Conservation (phyloP, 257 asterid species). For the Solanum pinnatisectum region DNA sequence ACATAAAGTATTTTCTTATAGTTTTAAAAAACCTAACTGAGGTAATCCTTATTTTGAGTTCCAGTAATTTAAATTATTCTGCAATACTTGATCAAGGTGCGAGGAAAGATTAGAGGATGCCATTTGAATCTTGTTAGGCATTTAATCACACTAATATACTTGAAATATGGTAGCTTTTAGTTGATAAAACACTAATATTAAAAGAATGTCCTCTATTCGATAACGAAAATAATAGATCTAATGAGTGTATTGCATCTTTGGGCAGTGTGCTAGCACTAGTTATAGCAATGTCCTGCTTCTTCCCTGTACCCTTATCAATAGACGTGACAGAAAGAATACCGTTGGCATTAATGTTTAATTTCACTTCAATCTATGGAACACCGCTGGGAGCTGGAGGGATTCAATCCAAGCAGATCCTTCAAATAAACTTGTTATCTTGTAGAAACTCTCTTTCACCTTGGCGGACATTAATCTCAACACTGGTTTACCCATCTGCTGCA, state of each 20-base stretch:
- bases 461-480: conserved; percentile 65
- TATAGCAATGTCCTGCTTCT: conserved; percentile 70
- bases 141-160: background rate
- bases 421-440: conserved; percentile 65
- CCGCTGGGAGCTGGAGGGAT: conserved; percentile 87
- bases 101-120: background rate
- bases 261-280: conserved; percentile 78
- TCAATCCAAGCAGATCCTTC: conserved; percentile 77
- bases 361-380: conserved; percentile 74
- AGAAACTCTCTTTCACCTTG: conserved; percentile 88
- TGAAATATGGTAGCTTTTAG: background rate
- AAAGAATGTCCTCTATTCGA: background rate
- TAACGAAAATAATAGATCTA: background rate
- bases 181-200: background rate
- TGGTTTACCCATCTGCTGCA: conserved; percentile 76
- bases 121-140: background rate
- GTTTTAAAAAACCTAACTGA: no score
- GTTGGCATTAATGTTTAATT: conserved; percentile 77
- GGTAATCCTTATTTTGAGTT: no score
- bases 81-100: background rate
- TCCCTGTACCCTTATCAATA: conserved; percentile 69
- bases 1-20: no score
- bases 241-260: conserved; percentile 47
- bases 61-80: background rate
- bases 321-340: conserved; percentile 76